A percentile compares a stretch with the other conserved stretches of the same genome.
Conservation (phyloP, 2,329 filamentous ascomycete species). For the Calonectria honghensis region DNA sequence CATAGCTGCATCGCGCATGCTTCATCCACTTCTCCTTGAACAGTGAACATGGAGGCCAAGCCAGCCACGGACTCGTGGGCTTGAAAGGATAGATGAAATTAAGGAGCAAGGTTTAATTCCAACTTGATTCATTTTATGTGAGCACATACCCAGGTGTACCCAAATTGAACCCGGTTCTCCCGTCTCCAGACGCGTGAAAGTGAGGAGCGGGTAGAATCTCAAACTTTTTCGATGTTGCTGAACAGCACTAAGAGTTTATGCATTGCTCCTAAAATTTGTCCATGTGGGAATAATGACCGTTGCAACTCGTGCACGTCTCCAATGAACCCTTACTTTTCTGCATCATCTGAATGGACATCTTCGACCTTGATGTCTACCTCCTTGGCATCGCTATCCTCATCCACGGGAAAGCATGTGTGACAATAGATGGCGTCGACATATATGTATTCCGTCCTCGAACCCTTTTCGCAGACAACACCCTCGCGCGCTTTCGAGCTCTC, state of each 20-base stretch:
- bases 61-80: background rate
- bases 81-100: background rate
- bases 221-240: background rate
- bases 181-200: background rate
- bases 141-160: background rate
- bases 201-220: background rate
- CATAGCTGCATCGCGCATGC: background rate
- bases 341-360: background rate
- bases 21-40: background rate
- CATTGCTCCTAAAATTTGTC: background rate
- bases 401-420: background rate
- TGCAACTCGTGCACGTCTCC: background rate
- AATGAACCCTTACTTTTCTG: background rate
- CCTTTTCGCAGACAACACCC: constrained; percentile 1
- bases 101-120: background rate
- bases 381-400: background rate
- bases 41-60: background rate
- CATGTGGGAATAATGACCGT: background rate
- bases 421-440: background rate
- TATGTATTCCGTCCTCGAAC: background rate
- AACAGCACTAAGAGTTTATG: no score
- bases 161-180: background rate
- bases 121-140: background rate
- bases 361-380: background rate
- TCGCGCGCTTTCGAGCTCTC: background rate